Percentiles rank a stretch among this genome's conserved stretches.
These are phyloP conservation scores for Volvariella surrecta DNA, from an alignment of 1,284 basidiomycete species.

Conservation along the genomic window DNA sequence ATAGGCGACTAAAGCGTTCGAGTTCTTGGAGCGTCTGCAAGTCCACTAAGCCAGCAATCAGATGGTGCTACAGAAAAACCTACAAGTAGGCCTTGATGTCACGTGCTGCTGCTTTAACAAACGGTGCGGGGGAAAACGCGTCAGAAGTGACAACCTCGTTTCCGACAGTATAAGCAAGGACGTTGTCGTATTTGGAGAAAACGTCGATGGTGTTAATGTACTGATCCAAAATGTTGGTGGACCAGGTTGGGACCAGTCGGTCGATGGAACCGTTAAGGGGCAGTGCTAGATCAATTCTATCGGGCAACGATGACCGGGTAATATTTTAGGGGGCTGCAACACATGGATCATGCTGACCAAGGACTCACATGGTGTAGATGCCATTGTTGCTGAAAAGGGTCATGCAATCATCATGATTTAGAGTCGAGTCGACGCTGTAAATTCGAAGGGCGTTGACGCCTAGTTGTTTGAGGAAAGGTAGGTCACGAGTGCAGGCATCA, in stretches of 20 bases:
- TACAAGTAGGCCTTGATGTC: slow-evolving; percentile 83
- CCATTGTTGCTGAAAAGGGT: slow-evolving; percentile 63
- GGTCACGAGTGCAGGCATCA: slow-evolving; percentile 68
- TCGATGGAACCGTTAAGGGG: slow-evolving; percentile 86
- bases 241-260: slow-evolving; percentile 70
- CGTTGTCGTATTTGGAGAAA: slow-evolving; percentile 80
- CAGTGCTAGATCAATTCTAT: slow-evolving; percentile 75
- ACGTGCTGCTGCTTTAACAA: slow-evolving; percentile 86
- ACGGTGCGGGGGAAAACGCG: slow-evolving; percentile 64
- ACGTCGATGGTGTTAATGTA: slow-evolving; percentile 74
- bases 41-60: slow-evolving; percentile 5
- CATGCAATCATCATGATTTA: slow-evolving; percentile 89
- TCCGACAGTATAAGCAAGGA: slow-evolving; percentile 80
- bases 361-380: slow-evolving; percentile 78
- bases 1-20: slow-evolving; percentile 73
- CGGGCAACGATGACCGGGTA: slow-evolving; percentile 4
- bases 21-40: slow-evolving; percentile 56
- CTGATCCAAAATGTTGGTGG: slow-evolving; percentile 72
- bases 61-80: slow-evolving; percentile 16
- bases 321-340: background rate
- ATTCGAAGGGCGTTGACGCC: slow-evolving; percentile 74
- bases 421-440: slow-evolving; percentile 76
- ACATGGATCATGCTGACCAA: background rate
- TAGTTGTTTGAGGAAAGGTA: slow-evolving; percentile 66
- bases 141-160: slow-evolving; percentile 77